Evolutionary conservation across 805 yeast genomes (phyloP), one percentile per base, ranked within the genome.

Genomic region (Candida dajiaensis): DNA sequence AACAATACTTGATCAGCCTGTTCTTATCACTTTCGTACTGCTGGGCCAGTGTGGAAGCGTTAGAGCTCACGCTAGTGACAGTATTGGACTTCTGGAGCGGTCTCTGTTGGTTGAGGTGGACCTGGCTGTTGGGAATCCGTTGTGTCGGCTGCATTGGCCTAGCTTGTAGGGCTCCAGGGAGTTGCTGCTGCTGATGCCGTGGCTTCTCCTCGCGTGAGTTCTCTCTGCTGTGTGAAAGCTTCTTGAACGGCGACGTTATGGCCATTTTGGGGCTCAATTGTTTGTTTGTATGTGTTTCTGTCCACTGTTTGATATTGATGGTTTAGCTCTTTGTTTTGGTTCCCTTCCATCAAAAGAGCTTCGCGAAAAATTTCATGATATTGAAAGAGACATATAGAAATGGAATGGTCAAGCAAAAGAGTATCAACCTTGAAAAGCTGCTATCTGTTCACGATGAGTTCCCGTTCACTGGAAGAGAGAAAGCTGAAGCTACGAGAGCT

Each of bases 1-100:
- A 81, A 49, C 85, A 73, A 48, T 66, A 72, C 49, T 61, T 65
- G 48, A 74, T 71, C 46, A 81, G 71, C 22, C 67, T 63, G 39
- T 67, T 66, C 52, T 78, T 72, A 55, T 81, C 86, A 19, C 65
- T 63, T 45, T 80, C 84, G 56, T 78, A 80, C 54, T 78, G 84
- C 46, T 69, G 72, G 0, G 85, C 85, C 43, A 81, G 48, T 44
- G 65, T 61, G 1, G 68, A 57, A 11, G 49, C 53, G 7, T 54
- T 55, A 2, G 67, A 57, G 6, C 56, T 56, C 3, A 55, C 50
- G 25, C 49, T 44, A 1, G 45, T 42, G 2, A 62, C 56, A 2
- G 71, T 64, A 16, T 63, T 55, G 21, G 61, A 59, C 50, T 67
- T 61, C 44, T 59, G 62, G 33, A 42, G n/a, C 3, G 44, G 22